phyloP scores from a whole-genome alignment of 192 early-diverging fungal genomes.

The Coemansia sp. region DNA sequence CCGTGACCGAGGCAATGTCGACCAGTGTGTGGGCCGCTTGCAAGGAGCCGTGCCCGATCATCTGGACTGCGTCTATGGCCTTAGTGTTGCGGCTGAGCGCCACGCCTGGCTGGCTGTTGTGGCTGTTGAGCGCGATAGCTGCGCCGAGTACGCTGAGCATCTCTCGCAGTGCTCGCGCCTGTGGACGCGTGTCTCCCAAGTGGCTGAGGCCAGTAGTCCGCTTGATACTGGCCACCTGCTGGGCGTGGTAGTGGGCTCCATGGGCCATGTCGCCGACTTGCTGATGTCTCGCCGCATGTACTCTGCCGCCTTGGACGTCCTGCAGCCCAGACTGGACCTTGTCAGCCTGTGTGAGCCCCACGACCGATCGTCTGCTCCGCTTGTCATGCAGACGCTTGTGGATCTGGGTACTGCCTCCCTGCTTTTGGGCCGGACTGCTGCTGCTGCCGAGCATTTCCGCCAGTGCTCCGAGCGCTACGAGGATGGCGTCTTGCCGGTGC shows the following conservation, averaged over 20 bases:
- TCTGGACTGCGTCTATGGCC: conserved; percentile 13
- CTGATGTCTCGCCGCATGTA: conserved; percentile 43
- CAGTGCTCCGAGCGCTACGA: conserved; percentile 29
- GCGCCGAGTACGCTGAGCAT: background rate
- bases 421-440: conserved; percentile 16
- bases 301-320: conserved; percentile 11
- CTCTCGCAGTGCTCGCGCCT: conserved; percentile 11
- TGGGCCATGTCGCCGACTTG: conserved; percentile 24
- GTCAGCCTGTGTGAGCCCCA: conserved; percentile 14
- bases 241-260: conserved; percentile 15
- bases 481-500: conserved; percentile 29
- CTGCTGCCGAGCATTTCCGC: conserved; percentile 24
- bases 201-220: background rate
- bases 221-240: conserved; percentile 28
- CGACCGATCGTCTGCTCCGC: conserved; percentile 18
- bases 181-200: conserved; percentile 22
- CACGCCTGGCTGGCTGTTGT: conserved; percentile 38
- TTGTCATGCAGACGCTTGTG: conserved; percentile 30
- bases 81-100: conserved; percentile 29
- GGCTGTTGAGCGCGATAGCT: conserved; percentile 15
- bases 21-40: conserved; percentile 8
- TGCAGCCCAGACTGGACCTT: conserved; percentile 10
- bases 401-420: conserved; percentile 26
- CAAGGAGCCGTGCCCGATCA: conserved; percentile 10
- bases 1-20: conserved; percentile 24